These are phyloP conservation scores for Globisporangium okanoganense DNA, from an alignment of 352 stramenopile species.

Conservation along the genomic window DNA sequence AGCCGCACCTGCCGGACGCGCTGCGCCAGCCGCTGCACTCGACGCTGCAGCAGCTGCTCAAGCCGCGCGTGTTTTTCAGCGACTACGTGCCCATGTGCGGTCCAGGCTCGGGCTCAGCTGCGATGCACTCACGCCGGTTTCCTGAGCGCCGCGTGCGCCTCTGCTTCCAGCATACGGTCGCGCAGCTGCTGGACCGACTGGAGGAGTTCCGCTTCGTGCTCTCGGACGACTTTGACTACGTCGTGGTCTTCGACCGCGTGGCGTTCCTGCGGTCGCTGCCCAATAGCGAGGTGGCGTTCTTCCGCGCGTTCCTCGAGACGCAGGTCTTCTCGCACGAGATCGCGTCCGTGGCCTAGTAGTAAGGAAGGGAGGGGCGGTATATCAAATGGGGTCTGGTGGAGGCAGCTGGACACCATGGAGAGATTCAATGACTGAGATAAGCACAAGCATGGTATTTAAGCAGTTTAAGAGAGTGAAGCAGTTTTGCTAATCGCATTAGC, in stretches of 20 bases:
- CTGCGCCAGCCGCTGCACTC: conserved; percentile 39
- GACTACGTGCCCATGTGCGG: conserved; percentile 71
- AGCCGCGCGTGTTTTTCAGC: conserved; percentile 73
- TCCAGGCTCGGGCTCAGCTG: conserved; percentile 8
- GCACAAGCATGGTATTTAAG: neutral
- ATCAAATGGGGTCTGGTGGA: neutral
- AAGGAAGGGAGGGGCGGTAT: too few relatives aligned
- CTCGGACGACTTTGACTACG: conserved; percentile 84
- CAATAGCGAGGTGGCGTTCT: conserved; percentile 58
- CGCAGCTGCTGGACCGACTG: conserved; percentile 48
- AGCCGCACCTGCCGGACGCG: conserved; percentile 41
- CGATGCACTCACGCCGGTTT: conserved; percentile 30
- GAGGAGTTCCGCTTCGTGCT: conserved; percentile 83
- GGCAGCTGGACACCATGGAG: neutral
- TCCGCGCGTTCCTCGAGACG: conserved; percentile 77
- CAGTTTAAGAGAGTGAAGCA: neutral
- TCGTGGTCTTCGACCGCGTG: conserved; percentile 81
- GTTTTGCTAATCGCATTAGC: neutral
- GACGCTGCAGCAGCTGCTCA: conserved; percentile 58
- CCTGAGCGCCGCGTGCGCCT: conserved; percentile 53
- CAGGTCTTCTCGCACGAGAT: conserved; percentile 87
- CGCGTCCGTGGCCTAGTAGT: conserved; percentile 42
- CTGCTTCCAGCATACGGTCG: conserved; percentile 51
- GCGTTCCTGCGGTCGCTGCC: conserved; percentile 59
- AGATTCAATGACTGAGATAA: too few relatives aligned